Percentiles rank a stretch among this genome's conserved stretches.
Evolutionary conservation across 192 early-diverging fungal species (phyloP).

Genomic region (Linnemannia zychae): DNA sequence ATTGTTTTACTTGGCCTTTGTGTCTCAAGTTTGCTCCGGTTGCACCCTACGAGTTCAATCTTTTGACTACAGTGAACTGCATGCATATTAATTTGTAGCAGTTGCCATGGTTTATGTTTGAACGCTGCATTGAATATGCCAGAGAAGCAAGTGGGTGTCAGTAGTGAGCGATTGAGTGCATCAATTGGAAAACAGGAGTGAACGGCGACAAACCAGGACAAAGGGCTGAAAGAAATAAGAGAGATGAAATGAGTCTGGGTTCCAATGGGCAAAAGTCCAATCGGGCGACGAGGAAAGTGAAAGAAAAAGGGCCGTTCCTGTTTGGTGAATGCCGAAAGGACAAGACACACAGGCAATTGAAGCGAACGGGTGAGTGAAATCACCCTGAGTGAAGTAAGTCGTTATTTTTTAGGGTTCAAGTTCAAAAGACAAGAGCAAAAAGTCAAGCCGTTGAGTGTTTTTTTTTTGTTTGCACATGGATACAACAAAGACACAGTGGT

Average conservation of each 20-base stretch:
- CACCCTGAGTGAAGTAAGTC: not conserved
- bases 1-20: too few species aligned
- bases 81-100: too few species aligned
- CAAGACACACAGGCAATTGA: not conserved
- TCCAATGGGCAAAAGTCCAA: not conserved
- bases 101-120: too few species aligned
- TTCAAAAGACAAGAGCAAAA: not conserved
- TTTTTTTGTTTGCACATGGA: slow-evolving; percentile 6
- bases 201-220: not conserved
- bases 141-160: too few species aligned
- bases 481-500: not conserved
- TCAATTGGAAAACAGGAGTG: not conserved
- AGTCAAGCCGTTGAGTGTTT: not conserved
- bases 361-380: not conserved
- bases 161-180: not conserved
- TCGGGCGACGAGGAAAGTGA: not conserved
- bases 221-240: not conserved
- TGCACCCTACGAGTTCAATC: too few species aligned
- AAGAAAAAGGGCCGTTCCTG: not conserved
- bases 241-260: slow-evolving; percentile 3
- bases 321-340: not conserved
- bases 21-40: too few species aligned
- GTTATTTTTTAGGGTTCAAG: not conserved
- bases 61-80: too few species aligned
- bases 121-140: too few species aligned